Evolutionary conservation across 2,329 filamentous ascomycete genomes (phyloP).

Genomic region (Ophiostoma triangulosporum): DNA sequence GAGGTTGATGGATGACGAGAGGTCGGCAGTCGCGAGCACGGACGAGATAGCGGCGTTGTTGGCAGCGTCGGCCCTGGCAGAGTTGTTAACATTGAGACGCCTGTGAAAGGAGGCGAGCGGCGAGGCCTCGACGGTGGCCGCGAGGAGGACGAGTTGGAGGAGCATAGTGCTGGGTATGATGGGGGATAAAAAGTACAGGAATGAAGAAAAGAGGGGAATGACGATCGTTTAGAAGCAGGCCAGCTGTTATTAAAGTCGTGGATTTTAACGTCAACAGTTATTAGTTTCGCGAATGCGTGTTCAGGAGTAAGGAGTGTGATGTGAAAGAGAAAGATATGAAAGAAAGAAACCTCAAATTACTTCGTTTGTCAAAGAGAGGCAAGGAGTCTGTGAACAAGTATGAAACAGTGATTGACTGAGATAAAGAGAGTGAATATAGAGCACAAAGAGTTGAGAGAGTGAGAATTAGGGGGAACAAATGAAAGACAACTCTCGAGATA

Average conservation of each 20-base stretch:
- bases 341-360: not conserved
- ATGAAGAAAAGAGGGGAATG: not conserved
- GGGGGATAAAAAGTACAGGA: not conserved
- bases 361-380: not conserved
- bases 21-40: not conserved
- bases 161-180: not conserved
- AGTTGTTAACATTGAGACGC: not conserved
- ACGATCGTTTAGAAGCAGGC: not conserved
- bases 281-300: not conserved
- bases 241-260: not conserved
- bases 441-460: not conserved
- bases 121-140: conserved; percentile 15
- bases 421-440: not conserved
- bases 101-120: conserved; percentile 13
- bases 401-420: not conserved
- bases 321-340: not conserved
- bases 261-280: too few species aligned
- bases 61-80: not conserved
- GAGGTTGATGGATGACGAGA: not conserved
- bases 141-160: conserved; percentile 10
- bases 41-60: not conserved
- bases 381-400: not conserved
- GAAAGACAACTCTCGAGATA: too few species aligned
- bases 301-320: not conserved
- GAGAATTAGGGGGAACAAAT: too few species aligned